Conservation (phyloP, 352 stramenopile genomes). For the Phytophthora foliorum region DNA sequence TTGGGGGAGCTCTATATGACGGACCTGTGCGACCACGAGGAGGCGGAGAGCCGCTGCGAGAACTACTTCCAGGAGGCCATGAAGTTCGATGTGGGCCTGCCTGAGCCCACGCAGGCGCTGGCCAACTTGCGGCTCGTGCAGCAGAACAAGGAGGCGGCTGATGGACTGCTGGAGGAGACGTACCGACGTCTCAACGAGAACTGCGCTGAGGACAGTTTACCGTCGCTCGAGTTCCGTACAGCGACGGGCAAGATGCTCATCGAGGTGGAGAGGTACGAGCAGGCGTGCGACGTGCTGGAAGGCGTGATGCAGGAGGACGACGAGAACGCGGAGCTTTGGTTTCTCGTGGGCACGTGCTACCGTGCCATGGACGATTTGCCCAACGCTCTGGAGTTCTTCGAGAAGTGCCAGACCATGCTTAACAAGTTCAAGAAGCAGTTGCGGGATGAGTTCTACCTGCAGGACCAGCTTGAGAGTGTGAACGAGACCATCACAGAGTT, state of each 20-base stretch:
- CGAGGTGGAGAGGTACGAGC: slow-evolving; percentile 87
- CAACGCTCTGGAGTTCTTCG: slow-evolving; percentile 89
- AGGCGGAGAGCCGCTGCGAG: slow-evolving; percentile 95
- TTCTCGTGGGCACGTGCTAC: slow-evolving; percentile 90
- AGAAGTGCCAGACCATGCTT: slow-evolving; percentile 84
- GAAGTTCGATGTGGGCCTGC: slow-evolving; percentile 90
- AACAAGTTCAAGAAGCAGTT: slow-evolving; percentile 84
- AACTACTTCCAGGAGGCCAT: slow-evolving; percentile 91
- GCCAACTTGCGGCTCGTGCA: slow-evolving; percentile 96
- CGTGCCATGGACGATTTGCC: slow-evolving; percentile 85
- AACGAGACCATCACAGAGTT: slow-evolving; percentile 68
- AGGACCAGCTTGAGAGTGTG: slow-evolving; percentile 84
- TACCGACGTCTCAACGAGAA: slow-evolving; percentile 90
- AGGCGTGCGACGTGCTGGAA: slow-evolving; percentile 86
- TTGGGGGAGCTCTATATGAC: slow-evolving; percentile 98
- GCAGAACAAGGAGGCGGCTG: slow-evolving; percentile 90
- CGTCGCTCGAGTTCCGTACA: slow-evolving; percentile 88
- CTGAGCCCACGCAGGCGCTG: slow-evolving; percentile 95
- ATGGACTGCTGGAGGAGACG: slow-evolving; percentile 92
- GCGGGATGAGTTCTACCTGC: slow-evolving; percentile 75
- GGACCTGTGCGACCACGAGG: slow-evolving; percentile 94
- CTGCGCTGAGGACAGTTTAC: slow-evolving; percentile 76
- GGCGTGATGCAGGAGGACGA: slow-evolving; percentile 92
- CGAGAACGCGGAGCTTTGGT: slow-evolving; percentile 92
- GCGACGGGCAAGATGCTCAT: slow-evolving; percentile 88